A percentile compares a stretch with the other conserved stretches of the same genome.
Evolutionary conservation across 2,329 filamentous ascomycete genomes (phyloP).

Genomic region (Curvularia sp.): DNA sequence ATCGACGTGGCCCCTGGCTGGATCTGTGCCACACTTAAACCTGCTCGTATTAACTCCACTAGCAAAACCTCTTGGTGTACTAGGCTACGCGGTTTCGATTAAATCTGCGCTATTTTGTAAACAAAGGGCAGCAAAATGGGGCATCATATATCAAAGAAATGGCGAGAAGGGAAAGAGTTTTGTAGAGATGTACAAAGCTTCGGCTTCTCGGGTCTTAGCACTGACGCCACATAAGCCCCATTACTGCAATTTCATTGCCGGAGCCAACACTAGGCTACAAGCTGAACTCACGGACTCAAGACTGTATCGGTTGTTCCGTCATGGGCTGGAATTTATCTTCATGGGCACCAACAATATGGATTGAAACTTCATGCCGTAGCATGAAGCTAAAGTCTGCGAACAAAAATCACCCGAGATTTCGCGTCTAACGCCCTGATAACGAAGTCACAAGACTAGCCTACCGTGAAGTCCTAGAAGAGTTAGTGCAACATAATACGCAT

Average conservation of each 20-base stretch:
- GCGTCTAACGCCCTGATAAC: conserved; percentile 1
- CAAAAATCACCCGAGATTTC: neutral
- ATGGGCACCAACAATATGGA: conserved; percentile 8
- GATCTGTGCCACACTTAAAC: neutral
- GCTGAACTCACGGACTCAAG: conserved; percentile 1
- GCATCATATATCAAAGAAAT: neutral
- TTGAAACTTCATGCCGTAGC: conserved; percentile 6
- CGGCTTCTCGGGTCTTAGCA: neutral
- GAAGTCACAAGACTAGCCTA: conserved; percentile 3
- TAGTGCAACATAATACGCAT: too few species aligned
- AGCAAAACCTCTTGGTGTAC: neutral
- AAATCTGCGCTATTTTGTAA: neutral
- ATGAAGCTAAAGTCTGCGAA: conserved; percentile 5
- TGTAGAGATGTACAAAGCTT: neutral
- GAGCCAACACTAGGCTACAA: neutral
- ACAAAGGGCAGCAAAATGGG: neutral
- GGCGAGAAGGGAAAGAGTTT: neutral
- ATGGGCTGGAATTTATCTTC: neutral
- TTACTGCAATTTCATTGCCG: neutral
- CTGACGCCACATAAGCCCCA: neutral
- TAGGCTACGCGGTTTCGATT: neutral
- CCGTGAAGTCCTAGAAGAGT: neutral
- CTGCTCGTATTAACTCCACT: neutral
- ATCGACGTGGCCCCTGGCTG: neutral
- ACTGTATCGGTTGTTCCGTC: conserved; percentile 2